phyloP scores from a whole-genome alignment of 345 rosid genomes.

The Pistacia vera region DNA sequence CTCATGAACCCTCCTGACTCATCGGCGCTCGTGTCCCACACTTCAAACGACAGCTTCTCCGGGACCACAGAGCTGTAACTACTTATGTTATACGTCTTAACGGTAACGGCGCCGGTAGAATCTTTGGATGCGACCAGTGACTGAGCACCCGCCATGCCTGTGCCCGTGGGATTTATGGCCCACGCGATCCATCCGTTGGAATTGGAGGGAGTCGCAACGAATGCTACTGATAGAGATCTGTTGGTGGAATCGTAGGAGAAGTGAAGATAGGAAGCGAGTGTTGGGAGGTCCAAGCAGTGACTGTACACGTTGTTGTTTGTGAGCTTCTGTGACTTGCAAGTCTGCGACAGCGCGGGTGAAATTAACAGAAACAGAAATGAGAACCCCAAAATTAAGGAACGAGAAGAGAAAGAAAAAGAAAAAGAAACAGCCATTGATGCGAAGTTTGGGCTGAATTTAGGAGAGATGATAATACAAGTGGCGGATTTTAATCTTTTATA shows the following conservation, averaged over 20 bases:
- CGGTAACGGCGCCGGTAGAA: constrained; percentile 35
- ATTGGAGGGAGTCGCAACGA: constrained; percentile 52
- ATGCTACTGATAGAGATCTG: constrained; percentile 68
- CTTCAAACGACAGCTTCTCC: constrained; percentile 55
- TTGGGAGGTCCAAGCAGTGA: constrained; percentile 71
- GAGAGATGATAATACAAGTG: not conserved
- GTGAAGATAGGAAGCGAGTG: constrained; percentile 69
- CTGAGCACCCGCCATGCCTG: constrained; percentile 78
- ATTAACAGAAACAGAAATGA: constrained; percentile 26
- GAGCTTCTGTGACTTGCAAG: constrained; percentile 61
- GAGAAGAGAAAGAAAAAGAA: not conserved
- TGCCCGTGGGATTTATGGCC: constrained; percentile 68
- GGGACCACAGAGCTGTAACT: constrained; percentile 30
- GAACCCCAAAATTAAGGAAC: constrained; percentile 12
- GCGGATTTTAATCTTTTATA: constrained; percentile 18
- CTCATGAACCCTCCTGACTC: constrained; percentile 41
- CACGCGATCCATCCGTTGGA: constrained; percentile 71
- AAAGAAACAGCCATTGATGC: constrained; percentile 19
- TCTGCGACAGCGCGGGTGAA: constrained; percentile 50
- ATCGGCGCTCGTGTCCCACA: constrained; percentile 69
- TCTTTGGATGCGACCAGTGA: constrained; percentile 53
- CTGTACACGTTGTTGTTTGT: constrained; percentile 41
- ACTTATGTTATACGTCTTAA: constrained; percentile 47
- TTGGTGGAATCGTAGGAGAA: constrained; percentile 65
- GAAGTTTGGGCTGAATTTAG: not conserved